Percentiles rank a stretch among this genome's conserved stretches.
phyloP scores from a whole-genome alignment of 495 filamentous ascomycete species.

The Xylaria bambusicola region DNA sequence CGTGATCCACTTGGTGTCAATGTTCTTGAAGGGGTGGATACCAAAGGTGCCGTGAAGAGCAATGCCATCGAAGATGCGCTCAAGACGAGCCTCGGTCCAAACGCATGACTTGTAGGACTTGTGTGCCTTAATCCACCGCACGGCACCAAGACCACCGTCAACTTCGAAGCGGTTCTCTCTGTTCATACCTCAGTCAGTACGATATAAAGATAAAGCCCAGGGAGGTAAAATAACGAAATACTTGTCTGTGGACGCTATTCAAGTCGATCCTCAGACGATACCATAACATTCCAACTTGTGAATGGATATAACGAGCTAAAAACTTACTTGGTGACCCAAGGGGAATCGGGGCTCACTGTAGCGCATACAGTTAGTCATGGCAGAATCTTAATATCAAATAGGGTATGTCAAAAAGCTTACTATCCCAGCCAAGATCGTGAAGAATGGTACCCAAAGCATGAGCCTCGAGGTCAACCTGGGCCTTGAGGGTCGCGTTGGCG shows the following conservation, averaged over 20 bases:
- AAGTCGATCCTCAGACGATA: no score
- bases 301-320: not conserved
- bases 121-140: constrained; percentile 59
- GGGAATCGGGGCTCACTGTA: constrained; percentile 23
- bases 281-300: no score
- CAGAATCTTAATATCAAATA: not conserved
- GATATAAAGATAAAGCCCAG: not conserved
- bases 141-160: constrained; percentile 82
- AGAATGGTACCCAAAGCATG: constrained; percentile 36
- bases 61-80: constrained; percentile 30
- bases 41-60: constrained; percentile 26
- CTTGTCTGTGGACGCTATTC: no score
- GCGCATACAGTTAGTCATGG: not conserved
- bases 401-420: constrained; percentile 13
- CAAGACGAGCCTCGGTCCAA: constrained; percentile 23
- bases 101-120: not conserved
- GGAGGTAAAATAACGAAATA: not conserved
- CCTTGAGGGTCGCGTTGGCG: constrained; percentile 34
- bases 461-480: constrained; percentile 36
- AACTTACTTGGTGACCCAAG: constrained; percentile 15
- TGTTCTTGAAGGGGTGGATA: constrained; percentile 26
- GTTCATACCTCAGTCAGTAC: constrained; percentile 19
- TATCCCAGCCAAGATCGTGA: constrained; percentile 35
- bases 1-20: constrained; percentile 24
- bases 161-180: constrained; percentile 43